phyloP scores from a whole-genome alignment of 805 yeast species.

The Hanseniaspora singularis region DNA sequence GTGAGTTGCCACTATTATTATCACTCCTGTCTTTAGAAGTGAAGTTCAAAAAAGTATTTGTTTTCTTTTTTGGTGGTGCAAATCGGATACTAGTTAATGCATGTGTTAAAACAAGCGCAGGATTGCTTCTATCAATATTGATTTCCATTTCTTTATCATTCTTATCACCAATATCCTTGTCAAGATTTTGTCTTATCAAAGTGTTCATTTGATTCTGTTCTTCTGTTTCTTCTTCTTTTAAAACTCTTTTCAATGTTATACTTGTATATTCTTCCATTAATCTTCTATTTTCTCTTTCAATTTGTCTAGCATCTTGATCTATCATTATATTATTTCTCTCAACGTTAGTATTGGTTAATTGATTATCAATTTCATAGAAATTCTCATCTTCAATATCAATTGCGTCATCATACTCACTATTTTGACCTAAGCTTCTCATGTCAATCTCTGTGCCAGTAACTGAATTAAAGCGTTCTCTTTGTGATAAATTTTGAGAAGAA shows the following conservation, averaged over 20 bases:
- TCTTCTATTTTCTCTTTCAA: constrained; percentile 16
- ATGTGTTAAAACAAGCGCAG: constrained; percentile 13
- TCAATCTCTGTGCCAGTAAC: neutral
- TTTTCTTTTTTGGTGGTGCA: constrained; percentile 11
- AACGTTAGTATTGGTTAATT: neutral
- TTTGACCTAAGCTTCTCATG: neutral
- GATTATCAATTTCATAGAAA: neutral
- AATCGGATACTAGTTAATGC: constrained; percentile 10
- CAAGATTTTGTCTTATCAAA: neutral
- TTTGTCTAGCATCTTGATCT: constrained; percentile 2
- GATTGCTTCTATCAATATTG: constrained; percentile 8
- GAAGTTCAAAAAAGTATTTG: neutral
- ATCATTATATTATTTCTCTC: neutral
- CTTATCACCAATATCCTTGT: no score
- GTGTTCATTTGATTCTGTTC: neutral
- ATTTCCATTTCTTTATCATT: no score
- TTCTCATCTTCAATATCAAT: neutral
- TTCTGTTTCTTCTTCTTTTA: constrained; percentile 12
- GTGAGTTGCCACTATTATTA: neutral
- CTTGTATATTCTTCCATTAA: constrained; percentile 16
- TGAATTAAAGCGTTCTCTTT: neutral
- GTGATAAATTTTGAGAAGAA: no score
- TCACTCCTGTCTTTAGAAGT: neutral
- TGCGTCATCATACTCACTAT: neutral
- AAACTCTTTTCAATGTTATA: constrained; percentile 10